Conservation (phyloP, 495 filamentous ascomycete genomes). For the Astrothelium subdiscretum region DNA sequence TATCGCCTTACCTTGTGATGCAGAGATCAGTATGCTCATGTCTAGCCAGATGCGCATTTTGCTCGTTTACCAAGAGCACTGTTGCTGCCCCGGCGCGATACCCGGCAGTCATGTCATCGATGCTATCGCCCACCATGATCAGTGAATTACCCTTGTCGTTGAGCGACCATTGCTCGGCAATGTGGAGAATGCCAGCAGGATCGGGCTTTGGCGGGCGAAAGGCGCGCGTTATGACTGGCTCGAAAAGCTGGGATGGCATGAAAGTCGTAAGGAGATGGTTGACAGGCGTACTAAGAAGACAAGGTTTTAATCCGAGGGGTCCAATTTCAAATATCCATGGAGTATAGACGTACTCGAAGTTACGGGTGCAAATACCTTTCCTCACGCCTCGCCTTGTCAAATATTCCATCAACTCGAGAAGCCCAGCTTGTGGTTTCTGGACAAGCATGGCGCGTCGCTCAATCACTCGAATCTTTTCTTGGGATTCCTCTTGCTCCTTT, state of each 20-base stretch:
- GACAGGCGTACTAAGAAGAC: constrained; percentile 42
- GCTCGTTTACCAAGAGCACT: constrained; percentile 73
- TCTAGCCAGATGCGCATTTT: constrained; percentile 57
- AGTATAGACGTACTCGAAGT: constrained; percentile 60
- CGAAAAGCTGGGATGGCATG: constrained; percentile 52
- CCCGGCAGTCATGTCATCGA: constrained; percentile 91
- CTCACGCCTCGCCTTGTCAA: constrained; percentile 51
- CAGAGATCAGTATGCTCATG: constrained; percentile 67
- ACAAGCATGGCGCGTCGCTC: constrained; percentile 67
- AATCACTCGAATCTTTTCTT: constrained; percentile 61
- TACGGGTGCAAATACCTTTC: constrained; percentile 86
- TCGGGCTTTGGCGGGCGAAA: constrained; percentile 78
- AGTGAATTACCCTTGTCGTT: constrained; percentile 35
- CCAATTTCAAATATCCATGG: constrained; percentile 21
- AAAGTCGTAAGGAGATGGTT: constrained; percentile 63
- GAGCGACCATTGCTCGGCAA: constrained; percentile 63
- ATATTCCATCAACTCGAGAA: constrained; percentile 64
- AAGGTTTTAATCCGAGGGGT: neutral
- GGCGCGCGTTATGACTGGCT: constrained; percentile 76
- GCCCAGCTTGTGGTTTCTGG: constrained; percentile 71
- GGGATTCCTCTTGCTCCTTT: constrained; percentile 48
- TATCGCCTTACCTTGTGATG: constrained; percentile 8
- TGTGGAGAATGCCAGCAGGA: constrained; percentile 77
- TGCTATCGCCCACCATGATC: constrained; percentile 71
- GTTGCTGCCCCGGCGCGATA: constrained; percentile 77